A percentile compares a stretch with the other conserved stretches of the same genome.
Conservation (phyloP, 306 rosid species). For the Cucumis hystrix region DNA sequence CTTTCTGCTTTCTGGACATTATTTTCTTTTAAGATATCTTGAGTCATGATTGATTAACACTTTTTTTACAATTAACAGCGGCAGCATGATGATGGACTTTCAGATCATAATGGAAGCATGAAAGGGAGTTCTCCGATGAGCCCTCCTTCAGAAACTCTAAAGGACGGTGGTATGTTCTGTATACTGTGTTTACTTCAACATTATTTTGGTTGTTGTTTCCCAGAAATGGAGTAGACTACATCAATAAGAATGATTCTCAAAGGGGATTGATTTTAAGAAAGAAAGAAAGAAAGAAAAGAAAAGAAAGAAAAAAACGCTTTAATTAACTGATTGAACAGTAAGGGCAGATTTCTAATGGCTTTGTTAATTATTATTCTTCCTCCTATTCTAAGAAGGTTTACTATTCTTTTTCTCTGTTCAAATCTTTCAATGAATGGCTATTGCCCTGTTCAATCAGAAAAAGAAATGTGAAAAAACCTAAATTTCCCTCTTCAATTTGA, state of each 20-base stretch:
- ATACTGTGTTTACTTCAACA: conserved; percentile 5
- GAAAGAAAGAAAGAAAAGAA: not conserved
- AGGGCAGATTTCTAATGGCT: not conserved
- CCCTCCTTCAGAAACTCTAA: conserved; percentile 38
- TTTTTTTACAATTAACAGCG: conserved; percentile 24
- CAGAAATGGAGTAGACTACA: not conserved
- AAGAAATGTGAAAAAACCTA: not conserved
- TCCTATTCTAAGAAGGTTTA: not conserved
- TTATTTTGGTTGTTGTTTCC: conserved; percentile 7
- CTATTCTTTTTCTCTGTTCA: not conserved
- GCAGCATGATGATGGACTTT: conserved; percentile 33
- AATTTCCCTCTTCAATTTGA: not conserved
- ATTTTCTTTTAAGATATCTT: not conserved
- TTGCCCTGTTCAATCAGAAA: not conserved
- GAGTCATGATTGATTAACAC: not conserved
- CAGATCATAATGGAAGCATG: conserved; percentile 36
- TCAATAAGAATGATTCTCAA: not conserved
- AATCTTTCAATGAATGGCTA: not conserved
- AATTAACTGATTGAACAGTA: not conserved
- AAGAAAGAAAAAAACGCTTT: not conserved
- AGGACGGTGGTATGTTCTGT: conserved; percentile 35
- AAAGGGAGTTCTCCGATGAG: conserved; percentile 40
- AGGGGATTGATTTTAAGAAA: not conserved
- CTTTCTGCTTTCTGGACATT: conserved; percentile 7
- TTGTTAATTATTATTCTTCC: not conserved